Base-by-base conservation (phyloP, 805 yeast genomes). In the Myxozyma neglecta region DNA sequence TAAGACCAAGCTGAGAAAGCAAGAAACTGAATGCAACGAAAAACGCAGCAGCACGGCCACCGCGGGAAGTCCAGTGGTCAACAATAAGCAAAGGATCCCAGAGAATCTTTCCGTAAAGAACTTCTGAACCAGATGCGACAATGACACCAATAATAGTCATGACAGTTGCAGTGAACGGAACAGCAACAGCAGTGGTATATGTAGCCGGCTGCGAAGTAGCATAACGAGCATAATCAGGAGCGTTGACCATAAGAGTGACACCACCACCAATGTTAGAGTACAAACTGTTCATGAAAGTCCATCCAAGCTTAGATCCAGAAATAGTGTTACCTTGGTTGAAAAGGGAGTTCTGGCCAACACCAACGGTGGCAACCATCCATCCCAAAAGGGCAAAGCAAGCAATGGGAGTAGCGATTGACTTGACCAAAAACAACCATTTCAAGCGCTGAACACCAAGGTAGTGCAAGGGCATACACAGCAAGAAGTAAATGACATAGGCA, bases 1-100 rank as follows among this genome's bases (percentile, higher is more conserved):
- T 77, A 50, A 75, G 69, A 9, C 77, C 73, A 16, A 76, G 43
- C 47, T 76, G 78, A n/a, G 77, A 71, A 6, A 73, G 53, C 43
- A 72, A 63, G 65, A 77, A 77, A 1, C 73, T 70, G 20, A 73
- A 61, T 0, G 77, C 71, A 9, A 75, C 72, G 63, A 79, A 82
- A 69, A 82, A 81, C 1, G 80, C 79, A 7, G 79, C 85, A 34
- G 82, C 83, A 57, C 85, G 75, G 14, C 78, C 71, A 48, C 70
- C 73, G 20, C 77, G 66, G 16, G 73, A 68, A 63, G 56, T 72
- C 59, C 59, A 81, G 47, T 83, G 83, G 80, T 64, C 71, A 70
- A 56, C 70, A 66, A 58, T 75, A 72, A 51, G 79, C 73, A 48
- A 76, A 3, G 85, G 85, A 63, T 76, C 75, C 85, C 85, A 82